A percentile compares a stretch with the other conserved stretches of the same genome.
phyloP scores from a whole-genome alignment of 495 filamentous ascomycete species.

The Parathielavia hyrcaniae region DNA sequence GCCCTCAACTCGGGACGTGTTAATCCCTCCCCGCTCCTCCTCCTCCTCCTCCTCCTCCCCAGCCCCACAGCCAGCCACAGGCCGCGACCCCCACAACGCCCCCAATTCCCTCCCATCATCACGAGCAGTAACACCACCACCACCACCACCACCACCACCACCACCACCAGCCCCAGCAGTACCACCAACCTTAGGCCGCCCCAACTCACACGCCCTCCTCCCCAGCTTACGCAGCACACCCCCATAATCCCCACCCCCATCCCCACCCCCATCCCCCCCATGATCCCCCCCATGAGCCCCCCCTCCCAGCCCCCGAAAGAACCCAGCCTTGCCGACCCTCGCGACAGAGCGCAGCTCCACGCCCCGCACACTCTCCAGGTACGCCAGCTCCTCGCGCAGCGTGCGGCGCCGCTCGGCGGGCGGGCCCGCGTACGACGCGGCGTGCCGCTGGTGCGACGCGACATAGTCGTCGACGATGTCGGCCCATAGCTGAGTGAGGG shows the following conservation, averaged over 20 bases:
- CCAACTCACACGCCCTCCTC: conserved; percentile 15
- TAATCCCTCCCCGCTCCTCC: conserved; percentile 2
- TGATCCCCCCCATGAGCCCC: no score
- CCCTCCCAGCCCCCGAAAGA: conserved; percentile 31
- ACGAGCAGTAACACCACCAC: background rate
- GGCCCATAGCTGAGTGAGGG: conserved; percentile 26
- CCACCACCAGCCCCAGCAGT: background rate
- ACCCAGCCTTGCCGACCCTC: conserved; percentile 29
- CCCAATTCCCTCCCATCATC: background rate
- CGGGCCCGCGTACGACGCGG: conserved; percentile 26
- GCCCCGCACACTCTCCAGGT: conserved; percentile 31
- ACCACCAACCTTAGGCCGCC: background rate
- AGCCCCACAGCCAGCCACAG: background rate
- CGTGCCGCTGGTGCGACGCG: conserved; percentile 32
- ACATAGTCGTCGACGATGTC: conserved; percentile 35
- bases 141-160: background rate
- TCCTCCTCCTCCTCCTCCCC: conserved; percentile 1
- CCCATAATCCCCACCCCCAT: no score
- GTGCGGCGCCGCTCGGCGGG: conserved; percentile 14
- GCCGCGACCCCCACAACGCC: no score
- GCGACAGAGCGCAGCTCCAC: conserved; percentile 35
- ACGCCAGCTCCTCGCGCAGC: conserved; percentile 34
- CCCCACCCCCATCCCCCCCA: conserved; percentile 19
- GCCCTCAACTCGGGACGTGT: conserved; percentile 22
- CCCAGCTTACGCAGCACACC: conserved; percentile 27